A percentile compares a stretch with the other conserved stretches of the same genome.
These are phyloP conservation scores for Saccharomyces cerevisiae DNA, from an alignment of 805 yeast genomes.

Conservation along the genomic window DNA sequence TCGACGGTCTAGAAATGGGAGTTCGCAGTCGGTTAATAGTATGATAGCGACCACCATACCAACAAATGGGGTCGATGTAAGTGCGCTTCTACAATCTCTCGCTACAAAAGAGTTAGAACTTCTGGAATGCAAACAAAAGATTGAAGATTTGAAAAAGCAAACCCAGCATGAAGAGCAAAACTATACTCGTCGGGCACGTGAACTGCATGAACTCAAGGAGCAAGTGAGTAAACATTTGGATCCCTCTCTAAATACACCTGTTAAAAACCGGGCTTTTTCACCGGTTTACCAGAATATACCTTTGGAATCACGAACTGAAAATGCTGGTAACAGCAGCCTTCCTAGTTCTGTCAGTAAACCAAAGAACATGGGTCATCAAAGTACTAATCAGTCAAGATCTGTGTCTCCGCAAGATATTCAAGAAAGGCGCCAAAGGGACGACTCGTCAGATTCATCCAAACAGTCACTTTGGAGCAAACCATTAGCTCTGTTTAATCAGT, in stretches of 20 bases:
- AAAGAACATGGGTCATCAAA: background rate
- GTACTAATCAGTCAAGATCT: background rate
- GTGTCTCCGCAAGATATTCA: background rate
- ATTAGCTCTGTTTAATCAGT: slow-evolving; percentile 52
- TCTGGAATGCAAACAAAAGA: slow-evolving; percentile 52
- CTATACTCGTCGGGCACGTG: slow-evolving; percentile 35
- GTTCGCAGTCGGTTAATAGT: slow-evolving; percentile 3
- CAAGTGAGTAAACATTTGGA: slow-evolving; percentile 27
- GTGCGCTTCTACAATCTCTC: slow-evolving; percentile 47
- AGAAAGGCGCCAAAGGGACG: background rate
- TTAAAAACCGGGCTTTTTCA: background rate
- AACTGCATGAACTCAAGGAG: slow-evolving; percentile 28
- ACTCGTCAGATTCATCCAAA: background rate
- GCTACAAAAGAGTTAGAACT: slow-evolving; percentile 65
- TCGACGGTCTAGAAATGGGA: background rate
- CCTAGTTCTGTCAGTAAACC: background rate
- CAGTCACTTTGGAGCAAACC: slow-evolving; percentile 44
- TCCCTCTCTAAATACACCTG: background rate
- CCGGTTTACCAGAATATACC: background rate
- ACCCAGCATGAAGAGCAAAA: slow-evolving; percentile 44
- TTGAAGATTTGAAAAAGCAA: slow-evolving; percentile 39
- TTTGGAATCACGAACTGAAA: background rate
- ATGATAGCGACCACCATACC: background rate
- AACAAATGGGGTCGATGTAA: slow-evolving; percentile 32
- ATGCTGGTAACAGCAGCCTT: background rate